Evolutionary conservation across 257 asterid species (phyloP), one percentile per base, ranked within the genome.

Genomic region (Mitragyna speciosa): DNA sequence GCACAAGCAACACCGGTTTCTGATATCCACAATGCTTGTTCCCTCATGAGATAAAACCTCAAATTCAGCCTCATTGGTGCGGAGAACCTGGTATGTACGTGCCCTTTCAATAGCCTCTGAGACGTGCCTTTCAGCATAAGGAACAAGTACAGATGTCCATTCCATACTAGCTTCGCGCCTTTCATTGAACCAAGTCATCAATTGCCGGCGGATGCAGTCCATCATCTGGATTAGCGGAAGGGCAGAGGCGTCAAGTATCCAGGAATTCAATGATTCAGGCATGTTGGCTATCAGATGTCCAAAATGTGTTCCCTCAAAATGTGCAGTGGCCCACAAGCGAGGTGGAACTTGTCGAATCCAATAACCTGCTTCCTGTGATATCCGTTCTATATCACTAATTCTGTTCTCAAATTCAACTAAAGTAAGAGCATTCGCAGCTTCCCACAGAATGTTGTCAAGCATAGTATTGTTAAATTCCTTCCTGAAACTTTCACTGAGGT

Each of bases 161-260:
- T 87, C 93, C 88, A 80, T 78, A 80, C 97, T 87, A 73, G 87
- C 85, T 83, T 90, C 93, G 0, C 95, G 95, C 28, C 97, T 77
- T 80, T 90, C 91, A 12, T 87, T 87, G 74, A 92, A 92, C 95
- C 97, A 92, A n/a, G 88, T 89, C 97, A 92, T 92, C 75, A 92
- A 83, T 80, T 90, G 90, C 33, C 97, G 67, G 1, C 95, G 92
- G 15, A 92, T 85, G 70, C 87, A 88, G 79, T 92, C 97, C 97
- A 92, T 86, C 97, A 92, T 90, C 80, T 92, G 93, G 45, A 88
- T 83, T 33, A 90, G 83, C 5, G 97, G 97, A 59, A 92, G 92
- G 22, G 90, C 92, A 6, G 95, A 90, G 58, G 97, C 91, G 81
- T 92, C 95, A 0, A 76, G 81, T 70, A 92, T 84, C 93, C 90